Evolutionary conservation across 345 rosid genomes (phyloP).

Genomic region (Psidium guajava): DNA sequence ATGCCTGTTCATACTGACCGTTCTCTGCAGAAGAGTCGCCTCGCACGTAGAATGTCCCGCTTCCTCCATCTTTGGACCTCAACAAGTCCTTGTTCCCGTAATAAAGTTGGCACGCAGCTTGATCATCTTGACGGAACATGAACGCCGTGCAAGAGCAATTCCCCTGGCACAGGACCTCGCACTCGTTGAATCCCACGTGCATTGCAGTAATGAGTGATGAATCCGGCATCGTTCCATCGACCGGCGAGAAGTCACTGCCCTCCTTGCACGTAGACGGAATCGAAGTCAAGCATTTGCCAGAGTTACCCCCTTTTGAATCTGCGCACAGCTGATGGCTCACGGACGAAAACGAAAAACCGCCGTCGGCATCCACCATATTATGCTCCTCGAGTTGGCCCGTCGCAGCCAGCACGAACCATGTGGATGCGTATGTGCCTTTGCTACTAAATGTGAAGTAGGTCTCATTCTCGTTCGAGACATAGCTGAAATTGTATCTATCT

Average conservation of each 20-base stretch:
- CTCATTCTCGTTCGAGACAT: slow-evolving; percentile 3
- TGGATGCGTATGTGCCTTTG: not conserved
- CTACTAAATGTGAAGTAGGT: not conserved
- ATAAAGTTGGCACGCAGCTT: not conserved
- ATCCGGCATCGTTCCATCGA: not conserved
- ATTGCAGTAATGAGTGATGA: not conserved
- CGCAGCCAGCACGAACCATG: slow-evolving; percentile 8
- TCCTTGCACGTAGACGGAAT: not conserved
- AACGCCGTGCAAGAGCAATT: slow-evolving; percentile 1
- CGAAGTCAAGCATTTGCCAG: not conserved
- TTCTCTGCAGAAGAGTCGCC: not conserved
- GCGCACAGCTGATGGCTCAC: not conserved
- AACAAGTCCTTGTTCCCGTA: not conserved
- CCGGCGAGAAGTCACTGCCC: not conserved
- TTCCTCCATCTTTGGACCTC: not conserved
- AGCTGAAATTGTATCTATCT: not conserved
- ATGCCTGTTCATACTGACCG: not conserved
- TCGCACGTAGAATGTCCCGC: not conserved
- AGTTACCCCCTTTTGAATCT: not conserved
- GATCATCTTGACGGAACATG: not conserved
- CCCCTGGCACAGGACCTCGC: not conserved
- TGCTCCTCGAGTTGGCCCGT: slow-evolving; percentile 2
- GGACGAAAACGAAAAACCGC: not conserved
- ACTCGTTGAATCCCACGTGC: not conserved
- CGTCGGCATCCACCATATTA: not conserved